Percentiles rank a stretch among this genome's conserved stretches.
These are phyloP conservation scores for Magnusiomyces tetraspermus DNA, from an alignment of 1,139 yeast genomes.

Conservation along the genomic window DNA sequence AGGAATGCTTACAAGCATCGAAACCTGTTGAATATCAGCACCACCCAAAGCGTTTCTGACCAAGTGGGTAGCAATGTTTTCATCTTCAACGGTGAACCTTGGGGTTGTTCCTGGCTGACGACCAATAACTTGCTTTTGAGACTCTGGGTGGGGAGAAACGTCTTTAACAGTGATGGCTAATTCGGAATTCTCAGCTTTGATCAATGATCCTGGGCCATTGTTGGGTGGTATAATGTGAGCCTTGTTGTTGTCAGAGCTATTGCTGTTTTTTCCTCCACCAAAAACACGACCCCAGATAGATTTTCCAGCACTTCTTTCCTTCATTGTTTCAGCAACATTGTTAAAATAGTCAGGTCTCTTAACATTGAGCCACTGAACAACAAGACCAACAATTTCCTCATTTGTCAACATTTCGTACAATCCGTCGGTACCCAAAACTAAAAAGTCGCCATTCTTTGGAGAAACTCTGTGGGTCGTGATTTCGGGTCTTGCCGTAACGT, in stretches of 20 bases:
- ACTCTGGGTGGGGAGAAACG: slow-evolving; percentile 37
- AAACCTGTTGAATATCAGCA: slow-evolving; percentile 68
- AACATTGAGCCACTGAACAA: slow-evolving; percentile 86
- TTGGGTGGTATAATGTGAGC: slow-evolving; percentile 6
- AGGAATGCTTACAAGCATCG: slow-evolving; percentile 87
- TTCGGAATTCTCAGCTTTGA: slow-evolving; percentile 11
- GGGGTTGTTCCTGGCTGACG: slow-evolving; percentile 32
- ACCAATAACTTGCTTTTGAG: slow-evolving; percentile 50
- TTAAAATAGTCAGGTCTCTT: slow-evolving; percentile 46
- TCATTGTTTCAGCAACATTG: slow-evolving; percentile 14
- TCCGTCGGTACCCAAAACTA: slow-evolving; percentile 96
- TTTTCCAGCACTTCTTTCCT: slow-evolving; percentile 2
- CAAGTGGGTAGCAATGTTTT: slow-evolving; percentile 84
- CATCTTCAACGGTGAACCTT: slow-evolving; percentile 55
- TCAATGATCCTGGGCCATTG: slow-evolving; percentile 3
- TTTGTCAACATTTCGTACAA: slow-evolving; percentile 83
- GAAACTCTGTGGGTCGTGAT: slow-evolving; percentile 71
- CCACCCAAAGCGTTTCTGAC: slow-evolving; percentile 93
- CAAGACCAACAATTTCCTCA: slow-evolving; percentile 87
- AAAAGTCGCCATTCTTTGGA: slow-evolving; percentile 67
- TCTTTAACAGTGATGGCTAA: slow-evolving; percentile 26
- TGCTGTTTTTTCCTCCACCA: slow-evolving; percentile 9
- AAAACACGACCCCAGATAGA: slow-evolving; percentile 14
- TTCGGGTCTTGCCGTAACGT: slow-evolving; percentile 94
- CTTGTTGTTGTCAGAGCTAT: not conserved